These are phyloP conservation scores for Capsicum baccatum DNA, from an alignment of 257 asterid species.

Conservation along the genomic window DNA sequence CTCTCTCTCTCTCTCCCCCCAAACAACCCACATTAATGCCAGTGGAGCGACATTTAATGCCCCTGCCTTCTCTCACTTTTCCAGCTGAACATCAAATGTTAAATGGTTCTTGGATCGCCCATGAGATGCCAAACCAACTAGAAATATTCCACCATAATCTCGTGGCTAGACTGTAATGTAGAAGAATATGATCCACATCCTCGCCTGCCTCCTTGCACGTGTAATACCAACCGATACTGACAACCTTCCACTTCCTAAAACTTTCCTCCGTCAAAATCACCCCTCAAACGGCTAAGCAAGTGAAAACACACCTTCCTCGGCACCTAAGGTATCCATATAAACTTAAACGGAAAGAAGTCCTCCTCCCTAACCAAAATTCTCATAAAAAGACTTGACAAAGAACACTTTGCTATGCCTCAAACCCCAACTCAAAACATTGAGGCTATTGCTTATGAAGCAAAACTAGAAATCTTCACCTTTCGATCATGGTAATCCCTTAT, in stretches of 20 bases:
- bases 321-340: neutral
- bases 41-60: neutral
- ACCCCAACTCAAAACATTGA: neutral
- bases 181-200: neutral
- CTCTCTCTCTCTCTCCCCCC: too few relatives aligned
- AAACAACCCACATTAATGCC: neutral
- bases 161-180: neutral
- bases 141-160: neutral
- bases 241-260: neutral
- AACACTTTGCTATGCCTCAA: neutral
- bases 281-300: neutral
- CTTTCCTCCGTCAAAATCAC: neutral
- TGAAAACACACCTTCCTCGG: neutral
- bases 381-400: neutral
- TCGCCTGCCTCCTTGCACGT: neutral
- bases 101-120: neutral
- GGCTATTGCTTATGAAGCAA: slow-evolving; percentile 21
- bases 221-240: neutral
- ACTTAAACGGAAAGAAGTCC: neutral
- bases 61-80: neutral
- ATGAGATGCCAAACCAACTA: neutral
- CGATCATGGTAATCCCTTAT: neutral
- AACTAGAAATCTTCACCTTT: neutral
- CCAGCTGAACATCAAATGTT: neutral
- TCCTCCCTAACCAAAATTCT: neutral